A percentile compares a stretch with the other conserved stretches of the same genome.
phyloP scores from a whole-genome alignment of 1,284 basidiomycete species.

The Tilletia horrida region DNA sequence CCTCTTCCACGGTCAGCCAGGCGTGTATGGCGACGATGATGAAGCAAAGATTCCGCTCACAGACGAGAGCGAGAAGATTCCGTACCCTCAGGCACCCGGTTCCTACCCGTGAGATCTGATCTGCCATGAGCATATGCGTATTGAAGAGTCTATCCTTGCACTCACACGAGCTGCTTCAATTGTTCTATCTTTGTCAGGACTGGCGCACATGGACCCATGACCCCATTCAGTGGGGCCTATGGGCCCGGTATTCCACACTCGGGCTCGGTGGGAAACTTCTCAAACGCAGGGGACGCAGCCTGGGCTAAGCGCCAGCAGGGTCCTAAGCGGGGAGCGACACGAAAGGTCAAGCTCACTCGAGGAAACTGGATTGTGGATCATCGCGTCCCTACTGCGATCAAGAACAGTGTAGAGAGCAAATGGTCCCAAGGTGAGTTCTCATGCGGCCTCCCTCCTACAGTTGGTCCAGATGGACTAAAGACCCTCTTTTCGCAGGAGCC shows the following conservation, averaged over 20 bases:
- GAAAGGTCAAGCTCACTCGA: slow-evolving; percentile 84
- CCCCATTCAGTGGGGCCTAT: slow-evolving; percentile 2
- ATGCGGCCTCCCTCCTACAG: not conserved
- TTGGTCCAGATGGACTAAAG: slow-evolving; percentile 45
- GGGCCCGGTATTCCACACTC: slow-evolving; percentile 15
- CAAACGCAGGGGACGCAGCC: slow-evolving; percentile 25
- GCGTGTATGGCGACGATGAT: slow-evolving; percentile 29
- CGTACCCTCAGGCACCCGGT: slow-evolving; percentile 20
- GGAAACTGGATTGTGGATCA: slow-evolving; percentile 56
- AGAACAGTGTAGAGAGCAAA: slow-evolving; percentile 77
- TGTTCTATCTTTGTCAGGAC: not conserved
- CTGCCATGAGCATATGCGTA: not conserved
- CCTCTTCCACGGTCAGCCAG: slow-evolving; percentile 1
- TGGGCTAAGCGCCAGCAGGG: slow-evolving; percentile 55
- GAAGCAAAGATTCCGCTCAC: slow-evolving; percentile 38
- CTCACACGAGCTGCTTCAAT: not conserved
- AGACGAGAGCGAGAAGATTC: slow-evolving; percentile 35
- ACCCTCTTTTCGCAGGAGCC: not conserved
- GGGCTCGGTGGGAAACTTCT: slow-evolving; percentile 24
- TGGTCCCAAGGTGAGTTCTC: slow-evolving; percentile 58
- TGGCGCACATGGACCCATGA: not conserved
- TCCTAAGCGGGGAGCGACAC: slow-evolving; percentile 58
- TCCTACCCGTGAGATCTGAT: slow-evolving; percentile 25
- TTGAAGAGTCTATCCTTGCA: not conserved
- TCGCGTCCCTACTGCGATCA: slow-evolving; percentile 80